These are phyloP conservation scores for Russula griseocarnosa DNA, from an alignment of 768 basidiomycete species.

Conservation along the genomic window DNA sequence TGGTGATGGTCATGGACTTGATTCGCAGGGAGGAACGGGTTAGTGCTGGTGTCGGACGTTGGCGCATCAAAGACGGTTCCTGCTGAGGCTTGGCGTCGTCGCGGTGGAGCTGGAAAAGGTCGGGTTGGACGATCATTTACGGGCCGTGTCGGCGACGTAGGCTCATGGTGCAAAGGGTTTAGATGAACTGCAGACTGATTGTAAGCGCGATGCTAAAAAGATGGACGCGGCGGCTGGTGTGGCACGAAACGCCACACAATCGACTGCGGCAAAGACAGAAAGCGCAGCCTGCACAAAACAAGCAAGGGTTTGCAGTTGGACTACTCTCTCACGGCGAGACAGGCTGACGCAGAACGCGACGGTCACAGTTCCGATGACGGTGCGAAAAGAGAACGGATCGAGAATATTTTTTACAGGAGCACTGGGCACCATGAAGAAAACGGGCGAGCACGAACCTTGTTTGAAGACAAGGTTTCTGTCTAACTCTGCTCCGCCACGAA, in stretches of 20 bases:
- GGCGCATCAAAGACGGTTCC: conserved; percentile 23
- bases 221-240: not conserved
- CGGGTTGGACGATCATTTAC: conserved; percentile 21
- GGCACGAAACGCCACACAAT: not conserved
- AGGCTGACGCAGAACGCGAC: no score
- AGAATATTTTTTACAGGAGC: not conserved
- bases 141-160: conserved; percentile 16
- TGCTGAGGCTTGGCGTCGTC: conserved; percentile 24
- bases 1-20: conserved; percentile 17
- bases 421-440: not conserved
- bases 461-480: conserved; percentile 69
- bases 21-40: conserved; percentile 24
- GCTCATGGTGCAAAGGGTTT: conserved; percentile 14
- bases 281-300: no score
- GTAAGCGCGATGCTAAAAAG: conserved; percentile 4
- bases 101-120: conserved; percentile 16
- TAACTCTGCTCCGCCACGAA: conserved; percentile 53
- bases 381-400: not conserved
- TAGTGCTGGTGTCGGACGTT: conserved; percentile 28
- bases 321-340: not conserved
- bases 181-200: conserved; percentile 2
- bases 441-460: conserved; percentile 57
- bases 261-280: not conserved
- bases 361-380: not conserved
- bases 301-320: not conserved